A percentile compares a stretch with the other conserved stretches of the same genome.
Evolutionary conservation across 257 asterid genomes (phyloP).

Genomic region (Fraxinus pennsylvanica): DNA sequence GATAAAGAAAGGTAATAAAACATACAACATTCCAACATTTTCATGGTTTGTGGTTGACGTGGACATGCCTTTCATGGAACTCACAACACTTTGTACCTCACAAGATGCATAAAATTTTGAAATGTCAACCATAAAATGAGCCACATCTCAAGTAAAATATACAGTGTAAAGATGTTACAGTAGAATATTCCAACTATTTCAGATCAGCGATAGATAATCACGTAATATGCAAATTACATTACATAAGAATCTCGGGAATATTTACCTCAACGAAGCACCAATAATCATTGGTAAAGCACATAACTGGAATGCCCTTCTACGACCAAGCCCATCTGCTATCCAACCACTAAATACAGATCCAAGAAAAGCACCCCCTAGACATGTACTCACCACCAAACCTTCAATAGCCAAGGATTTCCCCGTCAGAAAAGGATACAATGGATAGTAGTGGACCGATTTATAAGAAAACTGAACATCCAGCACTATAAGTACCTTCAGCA

Average conservation of each 20-base stretch:
- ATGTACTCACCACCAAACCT: constrained; percentile 92
- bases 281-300: constrained; percentile 89
- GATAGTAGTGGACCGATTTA: constrained; percentile 3
- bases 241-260: background rate
- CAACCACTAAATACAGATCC: constrained; percentile 89
- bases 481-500: constrained; percentile 72
- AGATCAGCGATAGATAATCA: background rate
- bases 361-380: constrained; percentile 85
- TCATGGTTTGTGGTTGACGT: constrained; percentile 9
- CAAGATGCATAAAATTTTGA: constrained; percentile 14
- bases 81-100: background rate
- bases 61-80: background rate
- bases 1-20: background rate
- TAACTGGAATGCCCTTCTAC: constrained; percentile 77
- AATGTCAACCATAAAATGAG: background rate
- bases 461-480: constrained; percentile 11
- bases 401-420: constrained; percentile 24
- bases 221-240: background rate
- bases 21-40: background rate
- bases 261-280: constrained; percentile 81
- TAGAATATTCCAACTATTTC: background rate
- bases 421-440: constrained; percentile 20
- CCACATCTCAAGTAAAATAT: background rate
- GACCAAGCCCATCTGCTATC: constrained; percentile 82
- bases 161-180: background rate